These are phyloP conservation scores for Thermothielavioides terrestris DNA, from an alignment of 495 filamentous ascomycete species.

Conservation along the genomic window DNA sequence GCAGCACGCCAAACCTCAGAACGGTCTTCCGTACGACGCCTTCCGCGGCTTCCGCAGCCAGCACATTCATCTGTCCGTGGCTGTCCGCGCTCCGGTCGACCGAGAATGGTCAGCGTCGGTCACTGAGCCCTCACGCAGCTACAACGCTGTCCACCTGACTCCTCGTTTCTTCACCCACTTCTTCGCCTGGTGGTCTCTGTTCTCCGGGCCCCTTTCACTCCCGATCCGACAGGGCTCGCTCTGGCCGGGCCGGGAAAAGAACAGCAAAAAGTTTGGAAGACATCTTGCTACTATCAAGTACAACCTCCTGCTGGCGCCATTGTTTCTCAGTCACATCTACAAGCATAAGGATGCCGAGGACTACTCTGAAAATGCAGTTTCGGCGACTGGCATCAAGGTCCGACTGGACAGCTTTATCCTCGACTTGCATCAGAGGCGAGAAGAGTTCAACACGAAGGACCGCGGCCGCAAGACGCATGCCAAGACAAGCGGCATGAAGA, in stretches of 20 bases:
- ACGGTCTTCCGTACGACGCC: constrained; percentile 68
- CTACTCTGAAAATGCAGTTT: constrained; percentile 66
- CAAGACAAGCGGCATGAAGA: constrained; percentile 84
- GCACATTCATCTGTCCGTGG: constrained; percentile 88
- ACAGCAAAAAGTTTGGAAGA: constrained; percentile 95
- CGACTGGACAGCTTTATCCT: constrained; percentile 92
- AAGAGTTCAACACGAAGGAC: constrained; percentile 75
- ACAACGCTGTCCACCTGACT: constrained; percentile 88
- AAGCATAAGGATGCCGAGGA: constrained; percentile 96
- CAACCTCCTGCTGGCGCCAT: constrained; percentile 79
- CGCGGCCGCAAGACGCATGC: constrained; percentile 61
- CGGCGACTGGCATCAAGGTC: constrained; percentile 88
- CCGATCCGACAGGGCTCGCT: constrained; percentile 86
- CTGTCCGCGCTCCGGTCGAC: constrained; percentile 72
- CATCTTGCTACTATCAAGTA: constrained; percentile 98
- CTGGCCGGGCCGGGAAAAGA: constrained; percentile 87
- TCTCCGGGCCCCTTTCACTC: constrained; percentile 88
- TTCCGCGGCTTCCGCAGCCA: constrained; percentile 90
- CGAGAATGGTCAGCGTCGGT: constrained; percentile 71
- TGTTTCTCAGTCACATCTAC: constrained; percentile 94
- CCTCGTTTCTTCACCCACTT: constrained; percentile 98
- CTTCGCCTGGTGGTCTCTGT: constrained; percentile 95
- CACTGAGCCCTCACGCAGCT: constrained; percentile 67
- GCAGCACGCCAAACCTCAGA: constrained; percentile 51
- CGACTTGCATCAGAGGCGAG: constrained; percentile 88